Evolutionary conservation across 495 filamentous ascomycete genomes (phyloP).

Genomic region (Lichenothelia convexa): DNA sequence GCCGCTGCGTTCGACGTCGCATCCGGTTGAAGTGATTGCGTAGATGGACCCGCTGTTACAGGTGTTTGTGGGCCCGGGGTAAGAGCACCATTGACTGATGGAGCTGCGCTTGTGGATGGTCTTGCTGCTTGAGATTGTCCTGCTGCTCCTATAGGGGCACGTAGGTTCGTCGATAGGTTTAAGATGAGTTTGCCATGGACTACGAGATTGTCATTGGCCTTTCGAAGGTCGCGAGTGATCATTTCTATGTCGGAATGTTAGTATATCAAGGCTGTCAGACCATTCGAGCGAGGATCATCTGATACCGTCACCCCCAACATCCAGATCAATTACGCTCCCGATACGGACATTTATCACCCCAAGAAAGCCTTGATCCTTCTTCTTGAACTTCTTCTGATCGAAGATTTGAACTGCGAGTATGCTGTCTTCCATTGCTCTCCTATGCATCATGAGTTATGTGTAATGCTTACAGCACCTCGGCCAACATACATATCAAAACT

Average conservation of each 20-base stretch:
- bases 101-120: constrained; percentile 17
- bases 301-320: constrained; percentile 79
- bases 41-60: constrained; percentile 14
- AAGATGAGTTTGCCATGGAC: constrained; percentile 96
- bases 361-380: constrained; percentile 98
- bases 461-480: constrained; percentile 1
- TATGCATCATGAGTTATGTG: constrained; percentile 23
- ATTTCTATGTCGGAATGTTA: constrained; percentile 54
- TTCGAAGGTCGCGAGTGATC: constrained; percentile 96
- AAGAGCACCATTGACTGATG: constrained; percentile 15
- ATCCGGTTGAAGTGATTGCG: constrained; percentile 17
- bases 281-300: no score
- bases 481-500: constrained; percentile 78
- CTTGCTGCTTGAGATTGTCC: constrained; percentile 7
- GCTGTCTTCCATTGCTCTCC: constrained; percentile 76
- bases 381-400: constrained; percentile 99
- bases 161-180: constrained; percentile 80
- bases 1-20: constrained; percentile 9
- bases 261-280: no score
- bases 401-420: constrained; percentile 97
- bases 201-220: constrained; percentile 93
- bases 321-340: constrained; percentile 79
- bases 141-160: constrained; percentile 26
- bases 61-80: constrained; percentile 8
- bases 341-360: constrained; percentile 95